phyloP scores from a whole-genome alignment of 2,329 filamentous ascomycete genomes.

The Nemania bipapillata region DNA sequence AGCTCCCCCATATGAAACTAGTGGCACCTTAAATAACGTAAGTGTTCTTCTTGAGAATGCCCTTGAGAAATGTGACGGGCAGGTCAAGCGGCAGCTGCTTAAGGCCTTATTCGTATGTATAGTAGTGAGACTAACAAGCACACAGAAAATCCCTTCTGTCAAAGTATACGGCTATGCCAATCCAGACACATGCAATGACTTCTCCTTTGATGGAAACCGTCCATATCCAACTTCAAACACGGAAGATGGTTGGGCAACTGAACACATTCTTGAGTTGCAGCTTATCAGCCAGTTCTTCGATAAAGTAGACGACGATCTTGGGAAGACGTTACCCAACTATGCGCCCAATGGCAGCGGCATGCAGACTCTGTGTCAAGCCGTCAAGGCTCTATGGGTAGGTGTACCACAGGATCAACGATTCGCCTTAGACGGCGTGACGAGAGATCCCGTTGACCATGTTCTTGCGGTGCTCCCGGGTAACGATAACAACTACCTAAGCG shows the following conservation, averaged over 20 bases:
- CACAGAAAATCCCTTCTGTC: not conserved
- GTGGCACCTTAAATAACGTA: not conserved
- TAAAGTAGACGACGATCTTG: not conserved
- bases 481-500: not conserved
- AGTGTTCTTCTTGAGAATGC: not conserved
- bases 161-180: constrained; percentile 3
- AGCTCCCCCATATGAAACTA: constrained; percentile 9
- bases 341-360: not conserved
- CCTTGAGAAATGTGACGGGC: not conserved
- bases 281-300: constrained; percentile 8
- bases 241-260: constrained; percentile 4
- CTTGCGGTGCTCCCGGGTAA: constrained; percentile 6
- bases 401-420: not conserved
- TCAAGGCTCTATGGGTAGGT: constrained; percentile 6
- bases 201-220: not conserved
- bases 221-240: not conserved
- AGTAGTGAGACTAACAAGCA: not conserved
- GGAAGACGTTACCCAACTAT: not conserved
- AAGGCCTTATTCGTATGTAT: not conserved
- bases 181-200: constrained; percentile 6
- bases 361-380: constrained; percentile 11
- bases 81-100: not conserved
- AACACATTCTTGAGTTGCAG: constrained; percentile 15
- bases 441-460: constrained; percentile 1
- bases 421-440: constrained; percentile 5